Conservation (phyloP, 345 rosid genomes). For the Gossypium australe region DNA sequence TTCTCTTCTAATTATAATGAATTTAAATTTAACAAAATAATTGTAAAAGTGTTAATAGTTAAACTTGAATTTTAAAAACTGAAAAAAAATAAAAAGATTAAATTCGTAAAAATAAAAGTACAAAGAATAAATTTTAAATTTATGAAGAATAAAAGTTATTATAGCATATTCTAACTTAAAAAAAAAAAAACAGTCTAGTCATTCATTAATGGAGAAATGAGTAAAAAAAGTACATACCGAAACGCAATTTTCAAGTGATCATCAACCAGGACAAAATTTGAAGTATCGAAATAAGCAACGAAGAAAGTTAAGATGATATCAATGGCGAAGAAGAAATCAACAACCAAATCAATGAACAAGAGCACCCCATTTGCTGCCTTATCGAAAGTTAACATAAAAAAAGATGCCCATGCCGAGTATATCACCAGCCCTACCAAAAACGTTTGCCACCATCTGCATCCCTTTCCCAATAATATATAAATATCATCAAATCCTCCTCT, state of each 20-base stretch:
- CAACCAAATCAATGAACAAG: slow-evolving; percentile 50
- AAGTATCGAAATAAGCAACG: slow-evolving; percentile 73
- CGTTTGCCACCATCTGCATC: slow-evolving; percentile 68
- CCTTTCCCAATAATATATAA: not conserved
- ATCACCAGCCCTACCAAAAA: slow-evolving; percentile 62
- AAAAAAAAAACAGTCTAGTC: not conserved
- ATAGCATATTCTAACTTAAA: no score
- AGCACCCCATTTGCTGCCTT: slow-evolving; percentile 50
- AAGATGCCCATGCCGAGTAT: slow-evolving; percentile 91
- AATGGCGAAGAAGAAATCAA: slow-evolving; percentile 68
- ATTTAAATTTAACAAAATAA: no score
- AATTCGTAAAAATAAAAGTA: no score
- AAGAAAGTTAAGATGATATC: slow-evolving; percentile 88
- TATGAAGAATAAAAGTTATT: no score
- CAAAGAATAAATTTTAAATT: no score
- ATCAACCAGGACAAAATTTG: slow-evolving; percentile 74
- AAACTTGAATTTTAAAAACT: no score
- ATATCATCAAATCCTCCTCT: not conserved
- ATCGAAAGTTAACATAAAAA: slow-evolving; percentile 72
- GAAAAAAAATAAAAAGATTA: no score
- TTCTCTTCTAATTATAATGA: no score
- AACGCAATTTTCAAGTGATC: slow-evolving; percentile 65
- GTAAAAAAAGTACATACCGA: slow-evolving; percentile 28
- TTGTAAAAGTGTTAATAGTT: no score
- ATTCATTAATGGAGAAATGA: not conserved